Evolutionary conservation across 352 stramenopile genomes (phyloP), one percentile per base, ranked within the genome.

Genomic region (Lagenidium giganteum): DNA sequence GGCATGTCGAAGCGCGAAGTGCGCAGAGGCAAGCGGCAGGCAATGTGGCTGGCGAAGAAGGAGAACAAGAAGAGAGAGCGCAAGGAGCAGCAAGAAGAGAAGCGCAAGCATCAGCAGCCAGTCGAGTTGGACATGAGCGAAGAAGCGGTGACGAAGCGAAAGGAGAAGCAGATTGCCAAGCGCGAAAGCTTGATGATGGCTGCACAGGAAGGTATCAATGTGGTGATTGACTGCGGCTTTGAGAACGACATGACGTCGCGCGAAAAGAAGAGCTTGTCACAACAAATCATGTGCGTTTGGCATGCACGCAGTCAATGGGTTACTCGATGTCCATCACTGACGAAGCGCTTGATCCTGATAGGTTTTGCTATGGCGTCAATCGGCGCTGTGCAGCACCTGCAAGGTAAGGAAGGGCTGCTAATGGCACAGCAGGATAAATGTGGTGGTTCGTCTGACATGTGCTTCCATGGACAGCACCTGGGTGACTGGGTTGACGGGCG

Each of bases 141-240:
- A 6, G 70, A 81, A 22, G 78, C 76, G 3, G 77, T 93, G 33
- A 47, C 77, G 27, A 61, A 67, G 9, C 75, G 80, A 35, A 73
- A 61, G 17, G 60, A 95, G 39, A 70, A 68, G 28, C 41, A 51
- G 17, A 71, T 77, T 24, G 79, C 54, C 40, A 96, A 91, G 61
- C 78, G 68, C 6, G 82, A 87, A 49, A 40, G 55, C 13, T 91
- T 75, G 46, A 59, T 91, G 22, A 88, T 95, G 61, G 80, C 75
- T 42, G 80, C 79, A 5, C 92, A 95, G 42, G 74, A 93, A 62
- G 79, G 80, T 17, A 40, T 73, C 13, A 77, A 72, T 29, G 69
- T 96, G 8, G 79, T 96, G n/a, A 87, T 98, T 32, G 95, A 98
- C 61, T 97, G 92, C 47, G 82, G 75, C 13, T 98, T 97, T 63